Base-by-base conservation (phyloP, 257 asterid species). In the Nicotiana tabacum region DNA sequence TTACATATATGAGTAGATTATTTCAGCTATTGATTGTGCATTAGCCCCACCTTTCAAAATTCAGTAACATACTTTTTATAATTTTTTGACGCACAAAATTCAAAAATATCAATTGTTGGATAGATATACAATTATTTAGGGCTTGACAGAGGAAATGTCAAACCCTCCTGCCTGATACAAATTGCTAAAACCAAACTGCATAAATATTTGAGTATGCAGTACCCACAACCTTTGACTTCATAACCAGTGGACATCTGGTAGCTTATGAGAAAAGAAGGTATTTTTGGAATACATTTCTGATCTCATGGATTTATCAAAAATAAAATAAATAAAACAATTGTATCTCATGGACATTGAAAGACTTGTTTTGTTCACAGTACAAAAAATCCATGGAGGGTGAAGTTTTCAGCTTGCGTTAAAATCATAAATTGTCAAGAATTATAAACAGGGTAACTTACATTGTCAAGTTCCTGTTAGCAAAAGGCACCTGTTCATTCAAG, bases 401-500 rank as follows among this genome's bases (percentile, higher is more conserved):
- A 53, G 30, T 43, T 72, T 69, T 29, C 67, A 35, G 82, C 74
- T 64, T 82, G 72, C 77, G 66, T 82, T 66, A 39, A 68, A 55
- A 80, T 72, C 21, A 65, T 60, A 67, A 77, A 32, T 60, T 1
- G 27, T 29, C 46, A 27, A 76, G 61, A 48, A 66, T 13, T 56
- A 65, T 17, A 55, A 51, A 80, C 66, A 55, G 4, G 32, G 77
- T 81, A 77, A 84, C 98, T 93, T 91, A 96, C 99, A 91, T 88
- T 84, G 91, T 90, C 89, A 94, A 87, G 83, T 86, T 86, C 78
- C 86, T 85, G 84, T 91, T 88, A 21, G 97, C 93, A 84, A 96
- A 94, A 66, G 99, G 98, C 74, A 96, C 93, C 87, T 90, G 94
- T 92, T 96, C 99, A 27, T 74, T 88, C 87, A 94, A 97, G 82